A percentile compares a stretch with the other conserved stretches of the same genome.
Conservation (phyloP, 257 asterid species). For the Paraleonurus japonicus region DNA sequence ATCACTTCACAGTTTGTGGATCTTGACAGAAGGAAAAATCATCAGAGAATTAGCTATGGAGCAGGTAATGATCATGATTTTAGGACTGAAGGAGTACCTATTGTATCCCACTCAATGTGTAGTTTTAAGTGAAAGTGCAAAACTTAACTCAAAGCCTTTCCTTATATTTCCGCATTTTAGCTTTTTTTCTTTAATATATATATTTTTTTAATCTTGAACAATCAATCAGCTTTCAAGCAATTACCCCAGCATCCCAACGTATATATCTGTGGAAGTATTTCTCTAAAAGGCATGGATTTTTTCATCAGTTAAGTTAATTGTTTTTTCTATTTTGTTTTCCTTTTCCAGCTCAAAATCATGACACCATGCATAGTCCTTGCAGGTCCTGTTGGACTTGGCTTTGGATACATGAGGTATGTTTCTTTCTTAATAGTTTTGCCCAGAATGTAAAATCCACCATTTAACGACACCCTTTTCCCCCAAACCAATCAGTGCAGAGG, state of each 20-base stretch:
- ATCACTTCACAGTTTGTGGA: constrained; percentile 40
- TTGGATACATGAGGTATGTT: constrained; percentile 47
- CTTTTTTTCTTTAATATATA: no score
- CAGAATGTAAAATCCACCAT: constrained; percentile 3
- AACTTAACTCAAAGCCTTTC: constrained; percentile 8
- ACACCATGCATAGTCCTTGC: constrained; percentile 48
- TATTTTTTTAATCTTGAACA: neutral
- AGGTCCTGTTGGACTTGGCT: constrained; percentile 52
- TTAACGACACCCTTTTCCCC: neutral
- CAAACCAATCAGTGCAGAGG: constrained; percentile 36
- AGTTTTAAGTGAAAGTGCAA: constrained; percentile 9
- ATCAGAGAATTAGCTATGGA: constrained; percentile 43
- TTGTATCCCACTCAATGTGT: neutral
- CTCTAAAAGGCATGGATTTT: neutral
- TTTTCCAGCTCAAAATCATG: constrained; percentile 40
- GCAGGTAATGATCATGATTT: constrained; percentile 34
- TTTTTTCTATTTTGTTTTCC: constrained; percentile 12
- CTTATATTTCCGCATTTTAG: neutral
- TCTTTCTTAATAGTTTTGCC: constrained; percentile 10
- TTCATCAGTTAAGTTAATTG: neutral
- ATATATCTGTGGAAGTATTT: neutral
- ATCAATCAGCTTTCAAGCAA: neutral
- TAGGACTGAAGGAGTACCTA: neutral
- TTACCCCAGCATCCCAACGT: neutral
- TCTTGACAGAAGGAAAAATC: constrained; percentile 37